Evolutionary conservation across 164 flowering plant genomes (phyloP).

Genomic region (Stephania japonica): DNA sequence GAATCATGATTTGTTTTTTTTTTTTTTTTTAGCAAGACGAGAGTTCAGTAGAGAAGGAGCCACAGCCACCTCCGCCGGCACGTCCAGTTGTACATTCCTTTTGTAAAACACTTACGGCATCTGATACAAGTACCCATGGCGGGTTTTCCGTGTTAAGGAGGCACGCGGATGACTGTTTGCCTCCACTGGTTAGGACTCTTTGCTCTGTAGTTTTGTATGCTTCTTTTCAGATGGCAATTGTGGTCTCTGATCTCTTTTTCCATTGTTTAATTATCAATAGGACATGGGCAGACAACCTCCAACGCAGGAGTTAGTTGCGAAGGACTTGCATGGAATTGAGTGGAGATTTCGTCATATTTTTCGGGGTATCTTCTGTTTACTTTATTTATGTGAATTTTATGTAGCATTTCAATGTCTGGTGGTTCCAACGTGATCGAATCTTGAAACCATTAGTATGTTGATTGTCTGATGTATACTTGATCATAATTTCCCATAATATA

Average conservation of each 20-base stretch:
- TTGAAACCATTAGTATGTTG: background rate
- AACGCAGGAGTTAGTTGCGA: conserved; percentile 87
- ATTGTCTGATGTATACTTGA: background rate
- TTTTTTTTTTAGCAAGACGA: conserved; percentile 56
- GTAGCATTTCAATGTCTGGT: background rate
- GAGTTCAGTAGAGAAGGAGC: conserved; percentile 42
- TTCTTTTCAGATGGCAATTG: background rate
- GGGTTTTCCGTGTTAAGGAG: conserved; percentile 88
- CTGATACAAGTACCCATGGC: conserved; percentile 96
- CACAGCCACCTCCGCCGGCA: conserved; percentile 43
- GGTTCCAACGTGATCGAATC: background rate
- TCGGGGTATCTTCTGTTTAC: conserved; percentile 43
- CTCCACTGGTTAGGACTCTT: conserved; percentile 63
- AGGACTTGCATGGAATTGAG: conserved; percentile 90
- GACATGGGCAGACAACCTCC: conserved; percentile 96
- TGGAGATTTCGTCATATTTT: conserved; percentile 96
- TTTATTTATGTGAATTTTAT: background rate
- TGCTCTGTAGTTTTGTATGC: background rate
- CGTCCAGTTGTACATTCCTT: conserved; percentile 79
- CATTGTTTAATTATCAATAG: conserved; percentile 27
- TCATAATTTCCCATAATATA: background rate
- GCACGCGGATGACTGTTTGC: conserved; percentile 94
- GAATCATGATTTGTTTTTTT: background rate
- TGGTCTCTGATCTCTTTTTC: background rate
- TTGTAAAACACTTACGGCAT: conserved; percentile 90